phyloP scores from a whole-genome alignment of 2,329 filamentous ascomycete genomes.

The Pseudogymnoascus sp. region DNA sequence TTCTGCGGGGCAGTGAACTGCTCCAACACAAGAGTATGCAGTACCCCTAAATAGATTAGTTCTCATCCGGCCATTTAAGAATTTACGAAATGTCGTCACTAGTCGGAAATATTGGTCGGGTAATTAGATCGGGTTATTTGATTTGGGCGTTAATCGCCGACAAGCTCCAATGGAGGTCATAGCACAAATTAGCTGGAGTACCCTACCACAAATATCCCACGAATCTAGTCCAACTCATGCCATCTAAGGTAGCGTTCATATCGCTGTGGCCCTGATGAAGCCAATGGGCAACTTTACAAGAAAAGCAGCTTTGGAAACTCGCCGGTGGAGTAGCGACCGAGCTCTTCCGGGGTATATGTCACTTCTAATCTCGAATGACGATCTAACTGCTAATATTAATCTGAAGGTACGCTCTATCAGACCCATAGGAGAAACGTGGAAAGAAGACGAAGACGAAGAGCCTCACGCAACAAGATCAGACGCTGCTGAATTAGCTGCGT shows the following conservation, averaged over 20 bases:
- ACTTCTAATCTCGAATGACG: neutral
- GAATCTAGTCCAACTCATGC: neutral
- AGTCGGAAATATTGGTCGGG: neutral
- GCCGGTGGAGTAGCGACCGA: neutral
- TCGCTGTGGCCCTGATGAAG: neutral
- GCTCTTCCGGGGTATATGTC: neutral
- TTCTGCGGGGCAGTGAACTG: neutral
- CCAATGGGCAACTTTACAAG: neutral
- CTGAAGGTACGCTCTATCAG: neutral
- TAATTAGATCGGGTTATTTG: neutral
- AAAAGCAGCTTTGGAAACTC: neutral
- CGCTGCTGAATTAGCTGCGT: neutral
- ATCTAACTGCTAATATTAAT: neutral
- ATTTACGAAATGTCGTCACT: neutral
- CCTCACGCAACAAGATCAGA: neutral
- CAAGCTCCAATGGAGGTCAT: neutral
- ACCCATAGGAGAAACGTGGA: neutral
- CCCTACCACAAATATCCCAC: neutral
- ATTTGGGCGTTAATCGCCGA: neutral
- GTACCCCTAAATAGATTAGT: neutral
- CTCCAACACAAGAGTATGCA: neutral
- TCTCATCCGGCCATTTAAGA: neutral
- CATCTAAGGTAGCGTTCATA: neutral
- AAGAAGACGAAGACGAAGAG: neutral
- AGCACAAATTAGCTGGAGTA: neutral